These are phyloP conservation scores for Pseudomicrostroma phylloplanum DNA, from an alignment of 1,284 basidiomycete species.

Conservation along the genomic window DNA sequence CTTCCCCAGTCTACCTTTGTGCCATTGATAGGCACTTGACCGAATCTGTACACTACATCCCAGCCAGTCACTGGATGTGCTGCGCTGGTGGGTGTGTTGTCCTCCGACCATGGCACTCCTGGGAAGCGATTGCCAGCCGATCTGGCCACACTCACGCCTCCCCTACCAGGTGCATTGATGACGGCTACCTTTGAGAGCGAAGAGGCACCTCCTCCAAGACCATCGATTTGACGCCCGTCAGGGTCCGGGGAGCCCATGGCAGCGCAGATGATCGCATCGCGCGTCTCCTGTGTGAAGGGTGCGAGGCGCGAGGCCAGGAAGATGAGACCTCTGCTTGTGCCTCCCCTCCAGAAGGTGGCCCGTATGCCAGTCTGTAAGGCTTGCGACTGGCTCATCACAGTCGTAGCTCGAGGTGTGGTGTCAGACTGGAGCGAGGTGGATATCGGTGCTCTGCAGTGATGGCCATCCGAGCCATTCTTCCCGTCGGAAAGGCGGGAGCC, in stretches of 20 bases:
- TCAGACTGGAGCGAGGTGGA: too few species aligned
- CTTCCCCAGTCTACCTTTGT: conserved; percentile 38
- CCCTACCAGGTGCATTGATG: conserved; percentile 51
- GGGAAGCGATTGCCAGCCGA: conserved; percentile 16
- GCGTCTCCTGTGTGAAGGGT: conserved; percentile 41
- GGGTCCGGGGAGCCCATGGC: conserved; percentile 73
- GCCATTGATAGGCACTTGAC: conserved; percentile 42
- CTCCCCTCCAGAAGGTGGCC: not conserved
- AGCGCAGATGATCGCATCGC: conserved; percentile 60
- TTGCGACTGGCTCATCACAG: too few species aligned
- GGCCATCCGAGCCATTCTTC: too few species aligned
- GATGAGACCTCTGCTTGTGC: conserved; percentile 58
- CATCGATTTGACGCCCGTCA: conserved; percentile 69
- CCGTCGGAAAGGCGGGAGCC: too few species aligned
- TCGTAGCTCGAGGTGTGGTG: too few species aligned
- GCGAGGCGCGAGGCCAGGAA: conserved; percentile 57
- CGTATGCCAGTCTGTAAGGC: not conserved
- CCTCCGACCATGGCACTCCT: conserved; percentile 29
- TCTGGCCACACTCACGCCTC: conserved; percentile 7
- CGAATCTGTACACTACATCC: conserved; percentile 46
- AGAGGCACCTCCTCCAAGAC: conserved; percentile 66
- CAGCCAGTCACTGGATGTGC: not conserved
- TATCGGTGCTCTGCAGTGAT: too few species aligned
- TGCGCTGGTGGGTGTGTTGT: conserved; percentile 5
- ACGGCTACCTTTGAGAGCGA: conserved; percentile 74